phyloP scores from a whole-genome alignment of 148 eudicot genomes.

The Linanthus parryae region DNA sequence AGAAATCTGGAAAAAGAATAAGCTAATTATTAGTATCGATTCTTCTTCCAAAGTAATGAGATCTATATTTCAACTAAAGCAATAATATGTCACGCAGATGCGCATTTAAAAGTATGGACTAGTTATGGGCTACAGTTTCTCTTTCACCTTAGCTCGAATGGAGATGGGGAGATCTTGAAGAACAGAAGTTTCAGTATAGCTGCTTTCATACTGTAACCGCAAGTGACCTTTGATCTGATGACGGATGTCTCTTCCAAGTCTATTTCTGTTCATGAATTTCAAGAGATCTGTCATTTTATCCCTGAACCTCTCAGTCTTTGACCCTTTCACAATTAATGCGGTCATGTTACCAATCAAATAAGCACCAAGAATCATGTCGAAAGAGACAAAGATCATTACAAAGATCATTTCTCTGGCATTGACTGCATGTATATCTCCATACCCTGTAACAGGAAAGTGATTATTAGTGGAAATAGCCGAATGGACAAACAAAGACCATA shows the following conservation, averaged over 20 bases:
- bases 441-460: conserved; percentile 32
- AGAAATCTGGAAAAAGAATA: conserved; percentile 50
- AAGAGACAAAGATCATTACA: conserved; percentile 57
- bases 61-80: no score
- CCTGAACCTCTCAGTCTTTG: conserved; percentile 51
- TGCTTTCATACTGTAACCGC: conserved; percentile 56
- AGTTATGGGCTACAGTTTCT: no score
- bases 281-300: conserved; percentile 59
- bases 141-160: conserved; percentile 55
- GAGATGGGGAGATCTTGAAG: conserved; percentile 58
- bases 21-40: neutral
- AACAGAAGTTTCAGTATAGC: conserved; percentile 51
- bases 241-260: conserved; percentile 50
- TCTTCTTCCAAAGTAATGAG: no score
- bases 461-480: neutral
- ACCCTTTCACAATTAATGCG: conserved; percentile 64
- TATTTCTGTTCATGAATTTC: conserved; percentile 55
- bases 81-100: no score
- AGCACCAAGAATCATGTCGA: conserved; percentile 67
- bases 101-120: no score
- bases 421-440: conserved; percentile 70
- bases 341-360: conserved; percentile 67
- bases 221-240: conserved; percentile 59
- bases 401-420: conserved; percentile 68
- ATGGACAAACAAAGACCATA: no score